phyloP scores from a whole-genome alignment of 768 basidiomycete species.

The Lyophyllum shimeji region DNA sequence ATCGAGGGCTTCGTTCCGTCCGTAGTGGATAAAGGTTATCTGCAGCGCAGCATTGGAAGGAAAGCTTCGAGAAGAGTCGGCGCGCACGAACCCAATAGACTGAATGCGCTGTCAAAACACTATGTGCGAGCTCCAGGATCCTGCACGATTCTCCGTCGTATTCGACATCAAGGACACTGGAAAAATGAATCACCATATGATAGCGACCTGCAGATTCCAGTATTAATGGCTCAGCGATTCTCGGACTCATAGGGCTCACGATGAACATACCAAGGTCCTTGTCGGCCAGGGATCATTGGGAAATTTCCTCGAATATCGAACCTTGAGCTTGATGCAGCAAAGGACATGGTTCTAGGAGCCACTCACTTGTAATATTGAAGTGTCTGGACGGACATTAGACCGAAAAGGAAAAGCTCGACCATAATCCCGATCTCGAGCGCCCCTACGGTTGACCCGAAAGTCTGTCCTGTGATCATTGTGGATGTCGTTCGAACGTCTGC shows the following conservation, averaged over 20 bases:
- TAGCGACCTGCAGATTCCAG: constrained; percentile 6
- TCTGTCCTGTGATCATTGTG: not conserved
- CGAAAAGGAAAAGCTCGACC: constrained; percentile 14
- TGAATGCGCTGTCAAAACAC: constrained; percentile 8
- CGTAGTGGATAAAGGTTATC: not conserved
- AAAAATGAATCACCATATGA: constrained; percentile 5
- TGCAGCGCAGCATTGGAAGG: not conserved
- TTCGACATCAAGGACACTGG: not conserved
- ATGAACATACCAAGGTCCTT: not conserved
- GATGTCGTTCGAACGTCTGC: no score
- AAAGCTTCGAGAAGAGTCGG: not conserved
- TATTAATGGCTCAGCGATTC: no score
- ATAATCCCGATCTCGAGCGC: constrained; percentile 14
- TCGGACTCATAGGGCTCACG: no score
- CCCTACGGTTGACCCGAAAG: constrained; percentile 9
- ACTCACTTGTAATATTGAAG: constrained; percentile 13
- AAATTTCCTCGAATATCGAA: not conserved
- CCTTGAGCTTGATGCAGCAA: not conserved
- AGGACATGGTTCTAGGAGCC: not conserved
- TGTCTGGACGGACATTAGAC: constrained; percentile 12
- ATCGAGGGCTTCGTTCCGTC: not conserved
- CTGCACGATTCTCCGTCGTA: not conserved
- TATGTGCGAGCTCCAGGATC: constrained; percentile 12
- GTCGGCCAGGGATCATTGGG: not conserved
- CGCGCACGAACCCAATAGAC: constrained; percentile 6